Conservation (phyloP, 2,329 filamentous ascomycete genomes). For the Gaeumannomyces tritici region DNA sequence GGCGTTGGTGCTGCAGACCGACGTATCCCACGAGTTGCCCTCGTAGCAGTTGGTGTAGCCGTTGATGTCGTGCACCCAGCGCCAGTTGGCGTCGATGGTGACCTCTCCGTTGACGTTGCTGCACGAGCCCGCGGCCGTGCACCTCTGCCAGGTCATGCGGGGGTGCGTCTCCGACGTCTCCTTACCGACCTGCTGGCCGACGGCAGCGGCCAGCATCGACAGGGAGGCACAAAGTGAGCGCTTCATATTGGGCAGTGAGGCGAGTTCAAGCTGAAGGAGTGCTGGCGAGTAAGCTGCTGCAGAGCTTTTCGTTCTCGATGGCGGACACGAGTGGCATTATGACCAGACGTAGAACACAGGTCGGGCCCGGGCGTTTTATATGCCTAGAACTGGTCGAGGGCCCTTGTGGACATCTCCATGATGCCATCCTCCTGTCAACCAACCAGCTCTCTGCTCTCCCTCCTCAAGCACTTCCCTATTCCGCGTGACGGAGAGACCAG, state of each 20-base stretch:
- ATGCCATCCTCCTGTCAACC: too few species aligned
- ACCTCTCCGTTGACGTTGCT: slow-evolving; percentile 36
- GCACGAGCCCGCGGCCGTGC: slow-evolving; percentile 35
- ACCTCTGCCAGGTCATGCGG: slow-evolving; percentile 40
- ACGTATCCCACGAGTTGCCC: slow-evolving; percentile 30
- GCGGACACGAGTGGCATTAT: too few species aligned
- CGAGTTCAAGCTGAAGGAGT: background rate
- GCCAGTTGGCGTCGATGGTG: slow-evolving; percentile 47
- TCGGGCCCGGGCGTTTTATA: background rate
- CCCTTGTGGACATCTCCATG: background rate
- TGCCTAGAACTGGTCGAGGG: background rate
- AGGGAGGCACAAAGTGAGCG: slow-evolving; percentile 20
- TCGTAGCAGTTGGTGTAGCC: slow-evolving; percentile 41
- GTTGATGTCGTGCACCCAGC: slow-evolving; percentile 40
- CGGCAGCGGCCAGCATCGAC: slow-evolving; percentile 30
- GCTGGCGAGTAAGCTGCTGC: background rate
- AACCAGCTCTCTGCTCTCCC: too few species aligned
- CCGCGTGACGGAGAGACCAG: background rate
- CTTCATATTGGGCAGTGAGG: background rate
- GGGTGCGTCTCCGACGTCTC: slow-evolving; percentile 38
- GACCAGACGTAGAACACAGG: background rate
- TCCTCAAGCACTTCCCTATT: background rate
- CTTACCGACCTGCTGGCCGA: slow-evolving; percentile 38
- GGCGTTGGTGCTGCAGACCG: slow-evolving; percentile 20
- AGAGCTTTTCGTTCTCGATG: background rate